phyloP scores from a whole-genome alignment of 2,329 filamentous ascomycete genomes.

The Sporothrix luriei region DNA sequence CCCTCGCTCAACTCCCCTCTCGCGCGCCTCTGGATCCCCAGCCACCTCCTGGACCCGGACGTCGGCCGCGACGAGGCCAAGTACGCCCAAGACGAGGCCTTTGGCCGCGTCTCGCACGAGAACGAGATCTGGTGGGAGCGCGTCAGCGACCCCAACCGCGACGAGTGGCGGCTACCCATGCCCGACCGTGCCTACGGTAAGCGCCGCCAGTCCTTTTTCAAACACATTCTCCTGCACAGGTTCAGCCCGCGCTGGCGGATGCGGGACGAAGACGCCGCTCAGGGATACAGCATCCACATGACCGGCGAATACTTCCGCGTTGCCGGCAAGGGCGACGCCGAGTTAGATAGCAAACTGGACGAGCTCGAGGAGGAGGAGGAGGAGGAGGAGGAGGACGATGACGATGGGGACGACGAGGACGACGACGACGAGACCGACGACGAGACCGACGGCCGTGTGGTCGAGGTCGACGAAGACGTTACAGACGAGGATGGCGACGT shows the following conservation, averaged over 20 bases:
- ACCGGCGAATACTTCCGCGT: slow-evolving; percentile 45
- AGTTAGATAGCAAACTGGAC: slow-evolving; percentile 38
- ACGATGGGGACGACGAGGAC: slow-evolving; percentile 12
- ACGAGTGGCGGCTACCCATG: slow-evolving; percentile 61
- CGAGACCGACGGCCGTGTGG: neutral
- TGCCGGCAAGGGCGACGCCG: slow-evolving; percentile 41
- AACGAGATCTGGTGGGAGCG: slow-evolving; percentile 67
- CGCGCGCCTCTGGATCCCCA: slow-evolving; percentile 60
- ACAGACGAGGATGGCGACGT: neutral
- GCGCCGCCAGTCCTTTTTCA: slow-evolving; percentile 60
- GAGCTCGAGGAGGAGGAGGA: slow-evolving; percentile 31
- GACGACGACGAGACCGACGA: slow-evolving; percentile 9
- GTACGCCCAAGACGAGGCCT: slow-evolving; percentile 60
- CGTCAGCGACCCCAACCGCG: slow-evolving; percentile 62
- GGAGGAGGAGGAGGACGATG: slow-evolving; percentile 15
- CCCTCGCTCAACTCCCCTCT: slow-evolving; percentile 55
- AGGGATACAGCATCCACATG: slow-evolving; percentile 32
- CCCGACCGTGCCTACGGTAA: slow-evolving; percentile 63
- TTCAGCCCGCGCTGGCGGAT: slow-evolving; percentile 53
- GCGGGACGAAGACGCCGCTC: slow-evolving; percentile 44
- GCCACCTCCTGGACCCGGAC: slow-evolving; percentile 50
- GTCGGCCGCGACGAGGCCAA: slow-evolving; percentile 59
- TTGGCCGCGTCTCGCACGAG: slow-evolving; percentile 64
- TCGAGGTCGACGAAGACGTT: slow-evolving; percentile 20
- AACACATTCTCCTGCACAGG: slow-evolving; percentile 60